Evolutionary conservation across 2,329 filamentous ascomycete genomes (phyloP), one percentile per base, ranked within the genome.

Genomic region (Colletotrichum orchidophilum): DNA sequence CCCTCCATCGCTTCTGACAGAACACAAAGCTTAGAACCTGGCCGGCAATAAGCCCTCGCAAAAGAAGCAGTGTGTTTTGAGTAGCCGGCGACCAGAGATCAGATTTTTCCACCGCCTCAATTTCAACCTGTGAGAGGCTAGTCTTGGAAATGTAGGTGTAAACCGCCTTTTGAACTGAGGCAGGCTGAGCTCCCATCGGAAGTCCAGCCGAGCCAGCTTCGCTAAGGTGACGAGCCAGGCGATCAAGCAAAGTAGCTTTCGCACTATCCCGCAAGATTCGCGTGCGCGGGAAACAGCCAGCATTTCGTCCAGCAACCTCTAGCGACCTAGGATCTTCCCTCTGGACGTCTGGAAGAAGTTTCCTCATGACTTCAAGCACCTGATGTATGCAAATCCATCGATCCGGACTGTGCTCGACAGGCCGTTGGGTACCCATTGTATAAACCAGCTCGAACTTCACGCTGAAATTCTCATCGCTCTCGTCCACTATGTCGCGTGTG

Each of bases 391-490:
- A 73, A 0, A 75, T 73, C 91, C 91, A 93, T 6, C 91, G 81
- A 2, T 86, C 77, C 0, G 87, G 87, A 54, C 84, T 84, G 13
- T 86, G 80, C 4, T 92, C 87, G 0, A 91, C 80, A 0, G 84
- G 73, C 1, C 76, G 75, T 68, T 90, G 87, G 0, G 76, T 71
- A 0, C 90, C 91, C 74, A 92, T 86, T 0, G 90, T 91, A 67
- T 93, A 92, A 1, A 92, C 82, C 0, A 92, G 77, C 74, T 93
- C 89, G 52, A 90, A 91, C 57, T 87, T 88, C 3, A 86, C 83
- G 55, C 84, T 88, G 50, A 92, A 87, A 62, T 88, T 89, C 66
- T 92, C 89, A 58, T 93, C 91, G 35, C 87, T 90, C 76, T 93
- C 90, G 66, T 93, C 90, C 0, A 93, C 81, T 2, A 93, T 83